Evolutionary conservation across 768 basidiomycete genomes (phyloP).

Genomic region (Saitozyma podzolica): DNA sequence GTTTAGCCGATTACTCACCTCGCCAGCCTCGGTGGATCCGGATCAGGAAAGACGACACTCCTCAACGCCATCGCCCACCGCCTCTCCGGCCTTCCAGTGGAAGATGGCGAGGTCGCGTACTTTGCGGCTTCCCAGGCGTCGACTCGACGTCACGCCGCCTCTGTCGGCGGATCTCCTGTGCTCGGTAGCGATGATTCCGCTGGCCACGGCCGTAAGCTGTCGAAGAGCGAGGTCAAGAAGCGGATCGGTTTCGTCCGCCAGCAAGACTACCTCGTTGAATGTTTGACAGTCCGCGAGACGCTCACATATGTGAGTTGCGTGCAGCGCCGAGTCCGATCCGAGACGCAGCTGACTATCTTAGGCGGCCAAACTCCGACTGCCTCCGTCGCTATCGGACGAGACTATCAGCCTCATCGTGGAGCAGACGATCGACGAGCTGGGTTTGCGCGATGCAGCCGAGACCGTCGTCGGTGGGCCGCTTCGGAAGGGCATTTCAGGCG

Average conservation of each 20-base stretch:
- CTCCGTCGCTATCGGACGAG: conserved; percentile 52
- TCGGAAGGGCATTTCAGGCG: conserved; percentile 64
- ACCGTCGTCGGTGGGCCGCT: conserved; percentile 63
- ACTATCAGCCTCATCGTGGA: conserved; percentile 54
- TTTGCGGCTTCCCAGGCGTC: conserved; percentile 29
- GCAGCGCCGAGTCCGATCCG: background rate
- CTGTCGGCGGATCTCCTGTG: background rate
- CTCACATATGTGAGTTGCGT: conserved; percentile 44
- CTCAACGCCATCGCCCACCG: conserved; percentile 52
- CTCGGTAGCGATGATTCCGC: background rate
- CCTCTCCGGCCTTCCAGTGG: conserved; percentile 45
- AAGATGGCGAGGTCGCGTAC: conserved; percentile 38
- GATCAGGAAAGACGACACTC: conserved; percentile 53
- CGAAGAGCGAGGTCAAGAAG: conserved; percentile 37
- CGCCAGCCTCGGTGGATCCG: conserved; percentile 44
- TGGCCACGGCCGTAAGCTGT: conserved; percentile 9
- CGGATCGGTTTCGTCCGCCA: conserved; percentile 56
- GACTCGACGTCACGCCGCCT: background rate
- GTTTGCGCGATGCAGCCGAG: conserved; percentile 56
- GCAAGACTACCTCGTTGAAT: conserved; percentile 54
- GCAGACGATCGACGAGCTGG: conserved; percentile 57
- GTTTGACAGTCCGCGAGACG: conserved; percentile 57
- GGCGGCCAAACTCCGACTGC: conserved; percentile 56
- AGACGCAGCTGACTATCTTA: conserved; percentile 5
- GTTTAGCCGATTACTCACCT: conserved; percentile 1